Conservation (phyloP, 495 filamentous ascomycete genomes). For the Annulohypoxylon bovei region DNA sequence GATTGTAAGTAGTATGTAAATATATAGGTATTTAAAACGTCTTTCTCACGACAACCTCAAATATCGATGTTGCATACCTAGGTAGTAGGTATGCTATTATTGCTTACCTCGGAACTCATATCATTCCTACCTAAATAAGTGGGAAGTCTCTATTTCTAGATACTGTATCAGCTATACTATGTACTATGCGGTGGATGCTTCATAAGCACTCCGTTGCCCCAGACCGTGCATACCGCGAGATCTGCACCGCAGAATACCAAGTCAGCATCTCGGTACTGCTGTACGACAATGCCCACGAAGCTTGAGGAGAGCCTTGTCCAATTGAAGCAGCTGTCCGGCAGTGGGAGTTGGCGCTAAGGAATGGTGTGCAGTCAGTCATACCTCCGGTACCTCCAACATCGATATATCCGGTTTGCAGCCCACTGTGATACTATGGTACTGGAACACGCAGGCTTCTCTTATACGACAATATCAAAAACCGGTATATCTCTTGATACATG, state of each 20-base stretch:
- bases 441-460: conserved; percentile 18
- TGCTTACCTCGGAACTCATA: neutral
- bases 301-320: conserved; percentile 30
- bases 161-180: neutral
- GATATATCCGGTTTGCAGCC: conserved; percentile 24
- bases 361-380: conserved; percentile 38
- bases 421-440: neutral
- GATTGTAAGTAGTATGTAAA: too few relatives aligned
- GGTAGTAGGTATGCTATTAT: neutral
- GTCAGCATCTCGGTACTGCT: conserved; percentile 30
- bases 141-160: neutral
- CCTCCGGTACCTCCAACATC: conserved; percentile 30
- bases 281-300: conserved; percentile 35
- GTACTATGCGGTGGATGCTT: neutral
- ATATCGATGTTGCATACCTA: neutral
- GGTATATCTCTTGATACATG: neutral
- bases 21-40: too few relatives aligned
- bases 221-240: conserved; percentile 13
- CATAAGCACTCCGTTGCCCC: conserved; percentile 18
- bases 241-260: conserved; percentile 26
- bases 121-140: neutral
- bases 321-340: conserved; percentile 31
- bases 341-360: conserved; percentile 27
- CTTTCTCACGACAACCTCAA: neutral
- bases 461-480: neutral